These are phyloP conservation scores for Macadamia tetraphylla DNA, from an alignment of 164 flowering plant genomes.

Conservation along the genomic window DNA sequence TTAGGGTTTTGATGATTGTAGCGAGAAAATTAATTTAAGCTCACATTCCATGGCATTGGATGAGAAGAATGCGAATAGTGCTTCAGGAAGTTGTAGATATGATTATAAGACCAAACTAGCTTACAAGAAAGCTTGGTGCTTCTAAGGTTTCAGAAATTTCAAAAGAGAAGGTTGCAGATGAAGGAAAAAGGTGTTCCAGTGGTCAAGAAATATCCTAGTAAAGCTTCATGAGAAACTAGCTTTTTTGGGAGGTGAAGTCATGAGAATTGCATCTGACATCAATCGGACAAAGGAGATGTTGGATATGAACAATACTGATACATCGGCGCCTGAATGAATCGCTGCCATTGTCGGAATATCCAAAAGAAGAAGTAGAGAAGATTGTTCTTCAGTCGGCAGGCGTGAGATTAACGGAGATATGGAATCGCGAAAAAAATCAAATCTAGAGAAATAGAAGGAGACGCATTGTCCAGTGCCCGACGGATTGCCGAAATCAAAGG, in stretches of 20 bases:
- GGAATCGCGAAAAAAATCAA: too few relatives aligned
- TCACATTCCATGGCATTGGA: not conserved
- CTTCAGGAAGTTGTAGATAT: not conserved
- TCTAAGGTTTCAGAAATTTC: slow-evolving; percentile 22
- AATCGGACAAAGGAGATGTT: slow-evolving; percentile 66
- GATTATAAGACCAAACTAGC: not conserved
- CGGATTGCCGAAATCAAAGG: too few relatives aligned
- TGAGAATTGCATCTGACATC: slow-evolving; percentile 63
- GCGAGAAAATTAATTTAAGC: not conserved
- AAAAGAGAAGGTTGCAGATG: not conserved
- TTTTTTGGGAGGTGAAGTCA: slow-evolving; percentile 60
- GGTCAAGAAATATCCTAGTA: slow-evolving; percentile 34
- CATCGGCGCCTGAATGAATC: slow-evolving; percentile 15
- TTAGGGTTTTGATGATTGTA: too few relatives aligned
- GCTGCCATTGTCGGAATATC: too few relatives aligned
- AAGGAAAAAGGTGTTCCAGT: slow-evolving; percentile 15
- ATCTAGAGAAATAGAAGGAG: too few relatives aligned
- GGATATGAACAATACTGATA: slow-evolving; percentile 55
- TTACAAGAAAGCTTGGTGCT: too few relatives aligned
- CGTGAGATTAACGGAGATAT: too few relatives aligned
- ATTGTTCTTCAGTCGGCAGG: too few relatives aligned
- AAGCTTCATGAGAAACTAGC: slow-evolving; percentile 73
- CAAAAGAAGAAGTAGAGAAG: too few relatives aligned
- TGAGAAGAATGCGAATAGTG: slow-evolving; percentile 5
- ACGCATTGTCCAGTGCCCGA: too few relatives aligned